Conservation (phyloP, 2,329 filamentous ascomycete species). For the Fusarium burgessii region DNA sequence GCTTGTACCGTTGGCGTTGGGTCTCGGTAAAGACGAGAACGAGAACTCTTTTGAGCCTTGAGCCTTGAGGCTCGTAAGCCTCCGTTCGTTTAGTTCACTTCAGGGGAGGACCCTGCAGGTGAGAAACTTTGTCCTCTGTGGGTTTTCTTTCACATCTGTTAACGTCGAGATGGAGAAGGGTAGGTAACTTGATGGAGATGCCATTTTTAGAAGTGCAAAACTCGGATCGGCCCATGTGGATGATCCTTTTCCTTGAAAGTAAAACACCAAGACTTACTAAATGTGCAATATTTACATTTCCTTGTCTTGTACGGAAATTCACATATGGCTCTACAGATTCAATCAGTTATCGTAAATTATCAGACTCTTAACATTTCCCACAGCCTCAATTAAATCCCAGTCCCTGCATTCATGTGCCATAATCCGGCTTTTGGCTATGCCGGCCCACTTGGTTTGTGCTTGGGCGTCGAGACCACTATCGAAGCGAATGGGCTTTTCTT, state of each 20-base stretch:
- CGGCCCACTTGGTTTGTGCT: constrained; percentile 43
- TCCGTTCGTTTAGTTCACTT: background rate
- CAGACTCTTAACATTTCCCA: constrained; percentile 12
- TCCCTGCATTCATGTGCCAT: constrained; percentile 37
- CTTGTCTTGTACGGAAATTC: background rate
- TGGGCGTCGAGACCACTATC: constrained; percentile 36
- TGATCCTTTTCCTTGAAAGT: background rate
- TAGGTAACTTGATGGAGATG: constrained; percentile 8
- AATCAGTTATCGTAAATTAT: constrained; percentile 11
- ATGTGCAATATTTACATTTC: background rate
- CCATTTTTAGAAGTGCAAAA: constrained; percentile 13
- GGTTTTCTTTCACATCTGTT: constrained; percentile 5
- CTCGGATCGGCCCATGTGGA: constrained; percentile 2
- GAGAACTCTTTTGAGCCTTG: background rate
- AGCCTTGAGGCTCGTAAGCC: constrained; percentile 40
- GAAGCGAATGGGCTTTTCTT: constrained; percentile 9
- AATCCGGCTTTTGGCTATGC: constrained; percentile 43
- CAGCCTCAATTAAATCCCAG: constrained; percentile 22
- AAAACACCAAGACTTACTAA: background rate
- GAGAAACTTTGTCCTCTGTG: constrained; percentile 19
- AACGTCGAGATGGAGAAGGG: constrained; percentile 18
- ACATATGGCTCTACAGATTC: background rate
- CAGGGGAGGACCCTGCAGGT: constrained; percentile 40
- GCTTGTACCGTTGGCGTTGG: background rate
- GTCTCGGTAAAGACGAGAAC: constrained; percentile 22